Conservation (phyloP, 371 early-diverging fungal genomes). For the Chytridium lagenaria region DNA sequence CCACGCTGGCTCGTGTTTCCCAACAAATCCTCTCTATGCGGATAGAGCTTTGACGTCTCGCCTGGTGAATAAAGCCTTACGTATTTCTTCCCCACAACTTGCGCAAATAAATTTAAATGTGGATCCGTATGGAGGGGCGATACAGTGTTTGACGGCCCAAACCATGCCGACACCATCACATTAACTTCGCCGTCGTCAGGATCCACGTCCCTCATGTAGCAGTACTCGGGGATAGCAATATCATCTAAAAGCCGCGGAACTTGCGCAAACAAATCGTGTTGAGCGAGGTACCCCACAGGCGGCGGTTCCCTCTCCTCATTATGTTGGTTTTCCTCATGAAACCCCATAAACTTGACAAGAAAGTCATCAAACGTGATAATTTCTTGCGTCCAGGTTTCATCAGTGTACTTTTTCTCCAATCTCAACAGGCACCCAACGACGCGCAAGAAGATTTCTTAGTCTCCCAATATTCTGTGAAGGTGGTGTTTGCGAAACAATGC, state of each 20-base stretch:
- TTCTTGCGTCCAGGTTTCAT: constrained; percentile 77
- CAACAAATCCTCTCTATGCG: constrained; percentile 59
- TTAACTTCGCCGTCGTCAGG: constrained; percentile 51
- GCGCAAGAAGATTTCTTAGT: constrained; percentile 64
- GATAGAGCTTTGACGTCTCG: constrained; percentile 67
- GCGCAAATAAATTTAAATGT: constrained; percentile 83
- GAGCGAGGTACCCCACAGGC: constrained; percentile 79
- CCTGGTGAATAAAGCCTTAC: constrained; percentile 72
- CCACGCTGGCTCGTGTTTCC: constrained; percentile 79
- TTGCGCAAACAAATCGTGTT: constrained; percentile 85
- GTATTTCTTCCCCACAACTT: constrained; percentile 87
- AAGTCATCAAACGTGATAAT: constrained; percentile 80
- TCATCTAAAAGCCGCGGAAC: constrained; percentile 76
- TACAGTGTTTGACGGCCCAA: constrained; percentile 85
- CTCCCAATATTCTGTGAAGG: constrained; percentile 63
- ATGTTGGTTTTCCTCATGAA: not conserved
- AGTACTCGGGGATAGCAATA: constrained; percentile 81
- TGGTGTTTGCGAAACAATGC: constrained; percentile 24
- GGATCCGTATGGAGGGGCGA: constrained; percentile 91
- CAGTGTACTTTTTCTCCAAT: constrained; percentile 79
- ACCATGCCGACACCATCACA: constrained; percentile 81
- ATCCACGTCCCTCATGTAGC: constrained; percentile 52
- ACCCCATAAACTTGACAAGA: constrained; percentile 57
- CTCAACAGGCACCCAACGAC: constrained; percentile 88
- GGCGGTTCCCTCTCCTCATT: not conserved